phyloP scores from a whole-genome alignment of 306 rosid species.

The Delonix regia region DNA sequence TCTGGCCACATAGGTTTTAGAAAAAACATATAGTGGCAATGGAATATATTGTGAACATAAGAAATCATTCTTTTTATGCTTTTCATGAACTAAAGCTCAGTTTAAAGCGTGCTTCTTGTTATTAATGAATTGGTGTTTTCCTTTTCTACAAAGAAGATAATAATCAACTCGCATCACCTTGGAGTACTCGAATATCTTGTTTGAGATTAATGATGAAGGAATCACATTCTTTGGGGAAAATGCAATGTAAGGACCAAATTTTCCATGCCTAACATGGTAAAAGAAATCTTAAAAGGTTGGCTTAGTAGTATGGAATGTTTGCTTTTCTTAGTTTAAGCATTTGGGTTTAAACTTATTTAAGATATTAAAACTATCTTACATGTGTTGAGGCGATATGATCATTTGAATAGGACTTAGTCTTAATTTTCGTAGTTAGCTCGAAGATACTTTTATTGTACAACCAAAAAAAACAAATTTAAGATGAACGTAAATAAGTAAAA shows the following conservation, averaged over 20 bases:
- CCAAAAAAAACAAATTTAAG: too few species aligned
- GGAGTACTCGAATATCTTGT: background rate
- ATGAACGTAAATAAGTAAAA: too few species aligned
- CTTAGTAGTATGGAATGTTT: too few species aligned
- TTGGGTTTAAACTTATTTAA: too few species aligned
- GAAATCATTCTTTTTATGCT: constrained; percentile 27
- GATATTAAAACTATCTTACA: too few species aligned
- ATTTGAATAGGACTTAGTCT: too few species aligned
- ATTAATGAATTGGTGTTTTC: background rate
- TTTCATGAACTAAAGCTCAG: constrained; percentile 39
- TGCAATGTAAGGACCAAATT: background rate
- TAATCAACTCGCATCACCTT: background rate
- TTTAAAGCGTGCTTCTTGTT: background rate
- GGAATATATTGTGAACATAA: constrained; percentile 3
- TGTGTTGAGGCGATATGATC: too few species aligned
- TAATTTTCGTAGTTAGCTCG: too few species aligned
- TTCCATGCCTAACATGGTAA: background rate
- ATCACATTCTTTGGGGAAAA: background rate
- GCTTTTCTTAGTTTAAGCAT: too few species aligned
- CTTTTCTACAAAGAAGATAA: background rate
- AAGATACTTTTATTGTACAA: too few species aligned
- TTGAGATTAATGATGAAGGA: background rate
- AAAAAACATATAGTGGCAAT: constrained; percentile 12
- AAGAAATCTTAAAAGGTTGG: background rate
- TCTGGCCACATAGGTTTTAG: constrained; percentile 14